Evolutionary conservation across 257 asterid species (phyloP), one percentile per base, ranked within the genome.

Genomic region (Haberlea rhodopensis): DNA sequence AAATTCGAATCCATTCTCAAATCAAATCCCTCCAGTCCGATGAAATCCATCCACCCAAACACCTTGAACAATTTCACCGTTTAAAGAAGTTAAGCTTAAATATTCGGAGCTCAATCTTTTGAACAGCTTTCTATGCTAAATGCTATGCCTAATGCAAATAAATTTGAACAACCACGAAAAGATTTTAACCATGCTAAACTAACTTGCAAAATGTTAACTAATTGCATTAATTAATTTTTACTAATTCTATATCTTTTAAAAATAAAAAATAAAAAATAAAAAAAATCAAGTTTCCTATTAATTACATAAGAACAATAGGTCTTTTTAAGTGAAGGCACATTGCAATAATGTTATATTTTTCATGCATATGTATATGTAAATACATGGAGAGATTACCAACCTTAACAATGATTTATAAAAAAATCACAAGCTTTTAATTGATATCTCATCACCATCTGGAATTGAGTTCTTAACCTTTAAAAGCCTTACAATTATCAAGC

Each of bases 301-400:
- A 43, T 4, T 40, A 40, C 18, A 4, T 3, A 15, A 40, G n/a
- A 5, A n/a, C 13, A 40, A 40, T 40, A 3, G 4, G 48, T 40
- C 48, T 13, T 40, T 40, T 40, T 34, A 37, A 40, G 18, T 13
- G 13, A 11, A 40, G 48, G 13, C 6, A 40, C 48, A 40, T 31
- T 20, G 26, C 10, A 61, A 43, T 72, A 52, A 61, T 58, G 70
- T 43, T 34, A 66, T 53, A 51, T 28, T 66, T 37, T 57, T 37
- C 26, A 69, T 67, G 24, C 16, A 43, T 45, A 32, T 57, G 23
- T 49, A 60, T 46, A 53, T 37, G 51, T 54, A 37, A 26, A 68
- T 56, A 74, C 73, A 75, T 77, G 59, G 81, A 78, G 75, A 78
- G 81, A 72, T 76, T 68, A 81, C 84, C 87, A 81, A 81, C 76